These are phyloP conservation scores for Arachnomyces sp. DNA, from an alignment of 2,329 filamentous ascomycete genomes.

Conservation along the genomic window DNA sequence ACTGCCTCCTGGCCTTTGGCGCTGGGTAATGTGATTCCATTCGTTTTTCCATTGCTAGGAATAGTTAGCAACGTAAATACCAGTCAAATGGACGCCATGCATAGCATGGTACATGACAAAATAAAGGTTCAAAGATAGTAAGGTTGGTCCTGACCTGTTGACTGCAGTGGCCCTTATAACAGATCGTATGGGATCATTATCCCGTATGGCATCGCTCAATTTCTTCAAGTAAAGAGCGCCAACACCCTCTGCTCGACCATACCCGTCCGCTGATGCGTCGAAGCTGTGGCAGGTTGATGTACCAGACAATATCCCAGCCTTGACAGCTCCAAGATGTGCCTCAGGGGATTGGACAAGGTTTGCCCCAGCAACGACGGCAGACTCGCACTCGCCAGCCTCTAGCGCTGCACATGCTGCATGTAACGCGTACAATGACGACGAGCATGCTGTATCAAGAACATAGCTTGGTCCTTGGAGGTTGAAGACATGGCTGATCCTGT, in stretches of 20 bases:
- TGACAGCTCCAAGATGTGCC: no score
- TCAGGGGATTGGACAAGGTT: background rate
- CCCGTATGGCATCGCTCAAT: slow-evolving; percentile 20
- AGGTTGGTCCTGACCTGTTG: slow-evolving; percentile 5
- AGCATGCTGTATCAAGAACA: slow-evolving; percentile 15
- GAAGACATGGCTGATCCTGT: slow-evolving; percentile 6
- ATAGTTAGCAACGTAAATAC: no score
- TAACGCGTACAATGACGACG: slow-evolving; percentile 12
- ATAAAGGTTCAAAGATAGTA: no score
- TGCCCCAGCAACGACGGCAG: background rate
- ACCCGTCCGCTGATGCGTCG: slow-evolving; percentile 27
- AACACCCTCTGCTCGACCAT: slow-evolving; percentile 27
- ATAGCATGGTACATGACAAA: no score
- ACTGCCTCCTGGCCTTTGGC: no score
- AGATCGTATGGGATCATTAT: slow-evolving; percentile 14
- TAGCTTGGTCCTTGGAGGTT: background rate
- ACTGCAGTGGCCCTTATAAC: slow-evolving; percentile 12
- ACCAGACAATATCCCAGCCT: no score
- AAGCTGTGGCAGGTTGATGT: slow-evolving; percentile 25
- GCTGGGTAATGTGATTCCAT: no score
- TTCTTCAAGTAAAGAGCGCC: slow-evolving; percentile 26
- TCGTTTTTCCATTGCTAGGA: slow-evolving; percentile 15
- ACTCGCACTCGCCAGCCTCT: slow-evolving; percentile 7
- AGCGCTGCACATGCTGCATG: slow-evolving; percentile 7
- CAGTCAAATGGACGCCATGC: no score